Percentiles rank a stretch among this genome's conserved stretches.
Conservation (phyloP, 208 protist species). For the Herpetomonas muscarum region DNA sequence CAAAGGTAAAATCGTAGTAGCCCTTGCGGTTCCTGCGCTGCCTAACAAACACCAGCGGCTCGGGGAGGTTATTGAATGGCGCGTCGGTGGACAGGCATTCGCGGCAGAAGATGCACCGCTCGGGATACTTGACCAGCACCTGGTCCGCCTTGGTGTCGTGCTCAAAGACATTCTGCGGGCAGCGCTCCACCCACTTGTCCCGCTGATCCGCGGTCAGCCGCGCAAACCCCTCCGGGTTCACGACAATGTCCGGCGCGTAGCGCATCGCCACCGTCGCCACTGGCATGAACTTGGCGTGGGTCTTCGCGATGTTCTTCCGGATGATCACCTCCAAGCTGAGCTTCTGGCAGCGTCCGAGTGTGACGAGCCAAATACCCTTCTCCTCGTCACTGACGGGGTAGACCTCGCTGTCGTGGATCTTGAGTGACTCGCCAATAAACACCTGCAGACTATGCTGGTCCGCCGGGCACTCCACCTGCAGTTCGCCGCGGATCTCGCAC, state of each 20-base stretch:
- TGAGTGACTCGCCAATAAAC: conserved; percentile 71
- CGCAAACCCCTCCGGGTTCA: conserved; percentile 87
- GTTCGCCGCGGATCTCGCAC: conserved; percentile 84
- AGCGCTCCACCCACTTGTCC: conserved; percentile 81
- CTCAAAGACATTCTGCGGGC: conserved; percentile 85
- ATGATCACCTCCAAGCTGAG: conserved; percentile 77
- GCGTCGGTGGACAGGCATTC: conserved; percentile 88
- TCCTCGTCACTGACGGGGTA: conserved; percentile 81
- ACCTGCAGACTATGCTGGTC: conserved; percentile 77
- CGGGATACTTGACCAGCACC: conserved; percentile 64
- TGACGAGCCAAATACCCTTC: conserved; percentile 83
- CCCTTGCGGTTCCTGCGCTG: conserved; percentile 62
- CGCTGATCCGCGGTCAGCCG: conserved; percentile 65
- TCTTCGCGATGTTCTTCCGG: conserved; percentile 97
- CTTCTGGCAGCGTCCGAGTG: conserved; percentile 81
- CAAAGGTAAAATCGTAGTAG: conserved; percentile 89
- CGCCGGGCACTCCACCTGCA: conserved; percentile 75
- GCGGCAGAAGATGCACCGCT: conserved; percentile 91
- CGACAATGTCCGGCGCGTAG: conserved; percentile 88
- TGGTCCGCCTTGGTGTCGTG: conserved; percentile 60
- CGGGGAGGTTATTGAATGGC: conserved; percentile 64
- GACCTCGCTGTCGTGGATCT: conserved; percentile 74
- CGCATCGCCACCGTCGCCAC: conserved; percentile 92
- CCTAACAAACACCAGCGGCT: conserved; percentile 85
- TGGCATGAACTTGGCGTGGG: conserved; percentile 98